Conservation (phyloP, 768 basidiomycete genomes). For the Exidia glandulosa region DNA sequence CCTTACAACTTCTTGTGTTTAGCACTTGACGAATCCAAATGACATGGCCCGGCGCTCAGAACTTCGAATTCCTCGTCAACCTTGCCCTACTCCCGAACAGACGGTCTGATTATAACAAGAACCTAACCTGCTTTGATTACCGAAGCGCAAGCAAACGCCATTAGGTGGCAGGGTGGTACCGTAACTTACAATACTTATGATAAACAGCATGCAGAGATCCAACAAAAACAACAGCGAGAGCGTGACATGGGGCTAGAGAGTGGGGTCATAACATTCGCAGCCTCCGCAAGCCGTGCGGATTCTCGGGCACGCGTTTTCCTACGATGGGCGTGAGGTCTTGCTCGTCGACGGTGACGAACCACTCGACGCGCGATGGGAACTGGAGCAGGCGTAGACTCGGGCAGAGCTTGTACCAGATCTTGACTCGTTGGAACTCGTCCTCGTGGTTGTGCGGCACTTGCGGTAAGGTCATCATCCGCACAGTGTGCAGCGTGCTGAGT, state of each 20-base stretch:
- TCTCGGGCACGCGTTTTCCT: not conserved
- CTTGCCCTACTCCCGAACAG: too few relatives aligned
- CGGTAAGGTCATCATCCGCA: not conserved
- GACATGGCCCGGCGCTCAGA: too few relatives aligned
- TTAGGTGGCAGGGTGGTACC: too few relatives aligned
- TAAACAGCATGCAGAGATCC: too few relatives aligned
- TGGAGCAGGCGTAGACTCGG: not conserved
- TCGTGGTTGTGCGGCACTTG: not conserved
- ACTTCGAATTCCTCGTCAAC: too few relatives aligned
- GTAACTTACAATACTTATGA: too few relatives aligned
- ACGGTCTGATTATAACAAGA: too few relatives aligned
- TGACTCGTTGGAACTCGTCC: not conserved
- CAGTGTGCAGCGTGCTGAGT: not conserved
- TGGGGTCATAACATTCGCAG: not conserved
- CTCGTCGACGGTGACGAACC: not conserved
- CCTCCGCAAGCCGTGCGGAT: not conserved
- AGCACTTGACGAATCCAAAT: not conserved
- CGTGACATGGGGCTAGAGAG: too few relatives aligned
- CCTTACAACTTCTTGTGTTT: not conserved
- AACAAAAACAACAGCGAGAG: too few relatives aligned
- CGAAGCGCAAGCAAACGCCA: too few relatives aligned
- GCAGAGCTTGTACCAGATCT: not conserved
- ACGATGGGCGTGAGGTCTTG: not conserved
- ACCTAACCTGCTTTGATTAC: too few relatives aligned
- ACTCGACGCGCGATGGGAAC: not conserved